Base-by-base conservation (phyloP, 331 rosid species). In the Rosa hybrid region DNA sequence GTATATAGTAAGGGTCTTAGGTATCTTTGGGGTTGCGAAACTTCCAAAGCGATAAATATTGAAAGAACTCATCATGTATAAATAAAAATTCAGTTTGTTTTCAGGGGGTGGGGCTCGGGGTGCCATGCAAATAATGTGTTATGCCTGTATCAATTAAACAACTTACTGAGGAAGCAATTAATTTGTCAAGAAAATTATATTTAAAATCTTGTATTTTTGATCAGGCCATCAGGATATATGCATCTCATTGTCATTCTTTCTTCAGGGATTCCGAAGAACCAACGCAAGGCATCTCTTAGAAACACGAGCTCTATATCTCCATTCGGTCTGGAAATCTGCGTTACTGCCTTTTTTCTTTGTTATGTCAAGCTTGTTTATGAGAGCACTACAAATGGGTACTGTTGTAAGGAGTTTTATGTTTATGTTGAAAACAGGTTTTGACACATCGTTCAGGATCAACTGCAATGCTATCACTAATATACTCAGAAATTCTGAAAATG, bases 401-500 rank as follows among this genome's bases (percentile, higher is more conserved):
- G 25, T 70, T 82, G 80, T 56, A 46, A 62, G 73, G 77, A 69
- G 57, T 82, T 87, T 73, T 45, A 30, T 82, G 79, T 71, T 65
- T 27, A 65, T 82, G 62, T 64, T 81, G 17, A 77, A 86, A 79
- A 75, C 88, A 93, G 98, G 99, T 93, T 87, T 90, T 95, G 96
- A 95, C 99, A 30, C 97, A 95, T 80, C 98, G 98, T 64, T 84
- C 94, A 34, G 98, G 98, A 77, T 90, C 98, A 44, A 77, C 88
- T n/a, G 90, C 94, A 77, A 83, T 93, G 91, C 90, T 95, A 71
- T 93, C 99, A 12, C 94, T 95, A 62, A 76, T 93, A 83, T 93
- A 93, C 83, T 91, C 98, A 0, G 98, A 95, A 85, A 87, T 95
- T 76, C 75, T 95, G 70, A 95, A 95, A 89, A 95, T 91, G 98